Conservation (phyloP, 805 yeast species). For the Nematodospora valgi region DNA sequence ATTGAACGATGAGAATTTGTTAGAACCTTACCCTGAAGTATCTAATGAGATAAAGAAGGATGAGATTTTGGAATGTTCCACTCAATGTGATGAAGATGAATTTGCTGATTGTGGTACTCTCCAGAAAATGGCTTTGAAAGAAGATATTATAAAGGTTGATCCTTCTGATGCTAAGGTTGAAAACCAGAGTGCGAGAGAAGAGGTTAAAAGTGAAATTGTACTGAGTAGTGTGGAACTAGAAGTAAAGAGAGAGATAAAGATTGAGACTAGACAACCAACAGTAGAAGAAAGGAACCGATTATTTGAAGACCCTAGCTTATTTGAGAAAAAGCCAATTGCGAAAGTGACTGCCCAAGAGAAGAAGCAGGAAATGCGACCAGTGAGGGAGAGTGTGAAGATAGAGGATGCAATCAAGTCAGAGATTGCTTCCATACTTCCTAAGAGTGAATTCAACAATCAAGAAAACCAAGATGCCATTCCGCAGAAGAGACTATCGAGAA, state of each 20-base stretch:
- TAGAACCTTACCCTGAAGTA: background rate
- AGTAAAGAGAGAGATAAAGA: no score
- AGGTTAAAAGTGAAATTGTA: no score
- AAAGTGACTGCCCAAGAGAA: no score
- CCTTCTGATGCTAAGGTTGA: background rate
- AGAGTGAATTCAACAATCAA: background rate
- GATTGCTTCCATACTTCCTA: background rate
- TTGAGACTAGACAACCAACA: no score
- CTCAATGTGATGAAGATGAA: slow-evolving; percentile 2
- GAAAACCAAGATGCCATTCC: background rate
- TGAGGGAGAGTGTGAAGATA: no score
- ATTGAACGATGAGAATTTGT: background rate
- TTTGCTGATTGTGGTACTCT: background rate
- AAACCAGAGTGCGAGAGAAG: background rate
- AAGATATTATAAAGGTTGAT: background rate
- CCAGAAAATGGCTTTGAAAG: background rate
- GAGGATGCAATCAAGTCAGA: background rate
- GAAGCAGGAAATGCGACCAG: no score
- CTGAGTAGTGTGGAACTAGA: no score
- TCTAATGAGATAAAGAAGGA: slow-evolving; percentile 1
- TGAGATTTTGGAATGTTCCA: slow-evolving; percentile 7
- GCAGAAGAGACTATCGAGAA: no score
- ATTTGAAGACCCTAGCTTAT: no score
- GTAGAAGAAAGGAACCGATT: no score
- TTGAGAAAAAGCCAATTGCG: no score